Base-by-base conservation (phyloP, 2,329 filamentous ascomycete species). In the Hawksworthiomyces lignivorus region DNA sequence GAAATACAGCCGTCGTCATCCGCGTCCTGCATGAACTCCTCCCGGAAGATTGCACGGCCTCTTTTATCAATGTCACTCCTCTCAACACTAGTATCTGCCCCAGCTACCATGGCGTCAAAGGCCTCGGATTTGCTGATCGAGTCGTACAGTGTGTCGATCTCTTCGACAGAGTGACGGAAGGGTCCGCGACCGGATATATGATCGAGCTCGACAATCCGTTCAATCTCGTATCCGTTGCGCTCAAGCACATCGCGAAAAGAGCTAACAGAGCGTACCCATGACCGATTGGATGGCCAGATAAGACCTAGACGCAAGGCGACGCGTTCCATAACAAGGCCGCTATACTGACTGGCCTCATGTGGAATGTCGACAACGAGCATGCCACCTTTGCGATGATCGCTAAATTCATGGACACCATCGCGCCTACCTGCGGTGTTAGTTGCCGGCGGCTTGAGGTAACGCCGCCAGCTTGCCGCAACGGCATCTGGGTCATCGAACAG, bases 331-430 rank as follows among this genome's bases (percentile, higher is more conserved):
- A 60, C 19, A 10, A 51, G 12, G 0, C 54, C 54, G 1, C 50
- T 22, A 9, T 48, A 52, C 24, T 58, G 44, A 30, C 53, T 60
- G 14, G 50, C 34, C 45, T 62, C 56, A 37, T 62, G 58, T 11
- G 56, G 50, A n/a, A 62, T 48, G 33, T 63, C 60, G 22, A 62
- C 53, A 8, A 51, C 54, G 37, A 62, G 39, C 11, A 41, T 49
- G 4, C 57, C 60, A 3, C 52, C 52, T 1, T n/a, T n/a, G n/a
- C n/a, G n/a, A n/a, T n/a, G n/a, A n/a, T n/a, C n/a, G n/a, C n/a
- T n/a, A n/a, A n/a, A n/a, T n/a, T n/a, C n/a, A n/a, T n/a, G n/a
- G n/a, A n/a, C n/a, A n/a, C n/a, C n/a, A n/a, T n/a, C n/a, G n/a
- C n/a, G n/a, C n/a, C n/a, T n/a, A n/a, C n/a, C n/a, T n/a, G n/a